phyloP scores from a whole-genome alignment of 768 basidiomycete species.

The Mycena floridula region DNA sequence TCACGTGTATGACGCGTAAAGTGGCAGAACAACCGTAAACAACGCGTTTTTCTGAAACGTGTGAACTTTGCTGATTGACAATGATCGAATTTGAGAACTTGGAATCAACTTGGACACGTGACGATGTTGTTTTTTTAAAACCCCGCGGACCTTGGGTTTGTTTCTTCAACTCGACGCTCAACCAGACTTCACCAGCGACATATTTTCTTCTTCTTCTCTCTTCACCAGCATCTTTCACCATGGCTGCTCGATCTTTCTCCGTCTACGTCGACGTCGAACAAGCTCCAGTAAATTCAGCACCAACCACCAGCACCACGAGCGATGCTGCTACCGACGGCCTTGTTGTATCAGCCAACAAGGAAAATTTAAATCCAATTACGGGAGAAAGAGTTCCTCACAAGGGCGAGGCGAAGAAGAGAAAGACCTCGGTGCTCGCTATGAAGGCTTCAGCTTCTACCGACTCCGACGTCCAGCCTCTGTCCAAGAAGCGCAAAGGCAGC shows the following conservation, averaged over 20 bases:
- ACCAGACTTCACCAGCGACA: constrained; percentile 11
- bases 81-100: not conserved
- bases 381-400: constrained; percentile 48
- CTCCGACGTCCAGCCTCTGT: constrained; percentile 34
- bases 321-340: constrained; percentile 19
- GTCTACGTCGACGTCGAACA: constrained; percentile 58
- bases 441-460: constrained; percentile 40
- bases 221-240: constrained; percentile 25
- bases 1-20: too few relatives aligned
- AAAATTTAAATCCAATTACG: constrained; percentile 72
- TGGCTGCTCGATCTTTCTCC: constrained; percentile 56
- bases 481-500: constrained; percentile 59
- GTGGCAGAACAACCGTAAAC: too few relatives aligned
- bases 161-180: constrained; percentile 29
- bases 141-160: not conserved
- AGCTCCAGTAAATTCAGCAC: too few relatives aligned
- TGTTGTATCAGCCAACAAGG: constrained; percentile 54
- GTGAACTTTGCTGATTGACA: not conserved
- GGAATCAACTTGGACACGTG: not conserved
- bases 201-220: constrained; percentile 4
- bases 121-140: not conserved
- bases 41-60: not conserved
- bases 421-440: constrained; percentile 45
- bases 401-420: constrained; percentile 49
- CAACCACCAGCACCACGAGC: constrained; percentile 23